These are phyloP conservation scores for Stachybotrys elegans DNA, from an alignment of 2,329 filamentous ascomycete genomes.

Conservation along the genomic window DNA sequence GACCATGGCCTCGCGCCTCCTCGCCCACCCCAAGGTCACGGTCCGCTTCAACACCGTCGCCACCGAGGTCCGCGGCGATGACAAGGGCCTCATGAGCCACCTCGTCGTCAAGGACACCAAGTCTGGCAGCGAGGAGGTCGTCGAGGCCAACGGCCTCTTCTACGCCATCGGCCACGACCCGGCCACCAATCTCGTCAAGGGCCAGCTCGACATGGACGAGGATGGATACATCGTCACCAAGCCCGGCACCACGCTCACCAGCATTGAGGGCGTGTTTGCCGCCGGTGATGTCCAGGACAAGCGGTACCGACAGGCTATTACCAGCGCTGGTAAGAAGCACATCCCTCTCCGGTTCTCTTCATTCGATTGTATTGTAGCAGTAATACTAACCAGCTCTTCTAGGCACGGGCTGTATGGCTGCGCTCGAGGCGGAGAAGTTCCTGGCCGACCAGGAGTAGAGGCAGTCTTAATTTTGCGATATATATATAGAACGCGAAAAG, in stretches of 20 bases:
- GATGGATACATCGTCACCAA: constrained; percentile 90
- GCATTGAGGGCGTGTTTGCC: constrained; percentile 86
- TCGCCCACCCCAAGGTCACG: constrained; percentile 82
- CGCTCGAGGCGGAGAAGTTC: constrained; percentile 92
- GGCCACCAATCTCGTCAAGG: constrained; percentile 85
- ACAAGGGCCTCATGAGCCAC: constrained; percentile 82
- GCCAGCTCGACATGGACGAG: constrained; percentile 78
- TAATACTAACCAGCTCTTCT: not conserved
- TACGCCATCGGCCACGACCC: constrained; percentile 98
- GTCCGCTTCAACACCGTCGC: constrained; percentile 82
- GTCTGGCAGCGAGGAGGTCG: constrained; percentile 72
- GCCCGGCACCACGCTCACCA: constrained; percentile 84
- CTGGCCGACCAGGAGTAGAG: constrained; percentile 74
- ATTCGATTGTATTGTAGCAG: not conserved
- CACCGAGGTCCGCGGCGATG: constrained; percentile 78
- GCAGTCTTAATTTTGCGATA: too few relatives aligned
- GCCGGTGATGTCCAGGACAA: constrained; percentile 99
- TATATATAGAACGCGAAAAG: too few relatives aligned
- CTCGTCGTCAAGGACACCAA: constrained; percentile 75
- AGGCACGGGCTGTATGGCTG: constrained; percentile 93
- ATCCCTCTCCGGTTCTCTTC: not conserved
- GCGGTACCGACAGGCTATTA: constrained; percentile 95
- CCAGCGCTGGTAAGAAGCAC: constrained; percentile 79
- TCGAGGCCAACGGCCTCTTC: constrained; percentile 89
- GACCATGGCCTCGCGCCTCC: constrained; percentile 84